Percentiles rank a stretch among this genome's conserved stretches.
Conservation (phyloP, 257 asterid species). For the Solanum tarijense region DNA sequence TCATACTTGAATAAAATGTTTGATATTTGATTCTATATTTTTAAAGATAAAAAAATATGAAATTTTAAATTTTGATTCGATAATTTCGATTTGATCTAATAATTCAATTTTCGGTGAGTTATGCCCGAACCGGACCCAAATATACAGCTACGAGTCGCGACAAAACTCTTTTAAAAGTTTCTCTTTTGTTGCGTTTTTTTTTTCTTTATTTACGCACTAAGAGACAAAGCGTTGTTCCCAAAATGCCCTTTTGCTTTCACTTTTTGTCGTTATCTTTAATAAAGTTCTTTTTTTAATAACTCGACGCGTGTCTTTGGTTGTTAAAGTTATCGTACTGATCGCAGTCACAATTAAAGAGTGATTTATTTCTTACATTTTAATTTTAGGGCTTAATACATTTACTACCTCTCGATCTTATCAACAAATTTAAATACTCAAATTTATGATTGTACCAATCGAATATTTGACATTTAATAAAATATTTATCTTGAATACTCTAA, state of each 20-base stretch:
- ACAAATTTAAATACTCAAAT: not conserved
- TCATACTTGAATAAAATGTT: not conserved
- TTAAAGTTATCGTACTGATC: not conserved
- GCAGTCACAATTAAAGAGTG: not conserved
- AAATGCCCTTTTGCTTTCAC: constrained; percentile 10
- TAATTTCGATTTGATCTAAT: not conserved
- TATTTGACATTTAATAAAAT: too few relatives aligned
- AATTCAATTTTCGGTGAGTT: not conserved
- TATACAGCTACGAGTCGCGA: not conserved
- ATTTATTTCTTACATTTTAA: not conserved
- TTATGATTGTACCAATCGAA: not conserved
- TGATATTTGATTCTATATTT: not conserved
- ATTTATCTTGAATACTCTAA: too few relatives aligned
- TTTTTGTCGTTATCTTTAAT: not conserved
- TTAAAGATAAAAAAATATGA: not conserved
- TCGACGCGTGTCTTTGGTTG: not conserved
- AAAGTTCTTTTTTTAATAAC: not conserved
- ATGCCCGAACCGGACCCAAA: not conserved
- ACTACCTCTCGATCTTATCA: not conserved
- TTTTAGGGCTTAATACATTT: not conserved
- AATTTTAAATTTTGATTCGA: not conserved
- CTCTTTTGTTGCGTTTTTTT: not conserved
- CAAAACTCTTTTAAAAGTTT: not conserved
- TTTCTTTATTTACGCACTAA: not conserved
- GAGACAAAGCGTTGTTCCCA: constrained; percentile 15